These are phyloP conservation scores for Neurospora cerealis DNA, from an alignment of 495 filamentous ascomycete species.

Conservation along the genomic window DNA sequence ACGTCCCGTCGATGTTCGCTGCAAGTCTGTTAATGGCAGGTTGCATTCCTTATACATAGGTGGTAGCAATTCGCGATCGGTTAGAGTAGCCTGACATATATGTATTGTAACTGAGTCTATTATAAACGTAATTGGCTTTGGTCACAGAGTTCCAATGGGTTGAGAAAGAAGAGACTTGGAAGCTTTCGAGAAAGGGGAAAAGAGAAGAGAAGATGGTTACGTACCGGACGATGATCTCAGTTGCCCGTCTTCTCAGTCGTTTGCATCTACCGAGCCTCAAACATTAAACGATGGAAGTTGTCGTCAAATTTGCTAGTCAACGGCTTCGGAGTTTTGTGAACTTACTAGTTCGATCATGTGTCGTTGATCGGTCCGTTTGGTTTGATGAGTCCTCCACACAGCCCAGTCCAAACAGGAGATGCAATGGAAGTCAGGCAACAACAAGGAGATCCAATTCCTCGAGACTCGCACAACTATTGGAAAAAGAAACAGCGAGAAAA, in stretches of 20 bases:
- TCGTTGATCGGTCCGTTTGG: background rate
- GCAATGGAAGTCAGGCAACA: background rate
- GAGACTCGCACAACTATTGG: background rate
- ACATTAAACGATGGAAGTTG: background rate
- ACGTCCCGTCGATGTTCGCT: background rate
- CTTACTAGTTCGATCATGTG: background rate
- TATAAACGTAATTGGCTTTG: background rate
- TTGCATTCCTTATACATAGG: background rate
- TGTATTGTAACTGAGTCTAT: background rate
- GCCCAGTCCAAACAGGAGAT: too few relatives aligned
- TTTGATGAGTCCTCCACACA: background rate
- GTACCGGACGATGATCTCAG: background rate
- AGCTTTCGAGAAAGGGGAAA: background rate
- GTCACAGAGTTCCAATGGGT: background rate
- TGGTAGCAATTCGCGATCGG: background rate
- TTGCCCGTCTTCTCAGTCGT: background rate
- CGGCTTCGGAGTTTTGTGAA: background rate
- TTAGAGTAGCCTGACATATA: background rate
- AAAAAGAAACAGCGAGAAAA: background rate
- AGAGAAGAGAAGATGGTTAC: background rate
- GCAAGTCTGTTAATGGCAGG: background rate
- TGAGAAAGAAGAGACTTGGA: background rate
- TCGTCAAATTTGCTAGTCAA: background rate
- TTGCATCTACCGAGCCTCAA: background rate
- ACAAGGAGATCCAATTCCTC: background rate